Base-by-base conservation (phyloP, 192 early-diverging fungal species). In the Backusella morwellensis region DNA sequence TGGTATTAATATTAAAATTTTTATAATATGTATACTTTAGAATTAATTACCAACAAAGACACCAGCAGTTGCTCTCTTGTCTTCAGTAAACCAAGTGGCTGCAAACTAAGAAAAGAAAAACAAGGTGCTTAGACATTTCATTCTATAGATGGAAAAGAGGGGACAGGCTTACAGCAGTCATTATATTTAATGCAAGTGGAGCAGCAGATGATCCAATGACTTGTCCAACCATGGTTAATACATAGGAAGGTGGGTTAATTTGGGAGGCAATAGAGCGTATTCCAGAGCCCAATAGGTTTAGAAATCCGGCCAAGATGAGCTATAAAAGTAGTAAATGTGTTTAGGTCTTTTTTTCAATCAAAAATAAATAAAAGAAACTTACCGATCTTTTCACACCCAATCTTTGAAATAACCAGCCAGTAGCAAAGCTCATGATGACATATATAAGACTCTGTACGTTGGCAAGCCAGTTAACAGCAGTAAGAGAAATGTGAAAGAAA, bases 361-460 rank as follows among this genome's bases (percentile, higher is more conserved):
- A 44, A 17, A 4, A 4, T 44, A 44, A 44, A 63, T 40, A 21
- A 2, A 9, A 26, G 8, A 11, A 19, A 34, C 59, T 75, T 82
- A 82, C 81, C 29, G 81, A 76, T 68, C 36, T 63, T 38, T 82
- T 82, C 8, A 82, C 78, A 12, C 81, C 81, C 4, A 79, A 40
- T 23, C 52, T 69, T 47, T 82, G 77, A 68, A 79, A 82, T 15
- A 82, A 38, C 81, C 81, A 82, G 1, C 77, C 81, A 15, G 81
- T 82, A 63, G 77, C 71, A 12, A 82, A 75, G 41, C 77, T 79
- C 70, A 82, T 63, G 19, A 79, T 59, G 15, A 82, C 80, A 68
- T 82, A 82, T n/a, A 82, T 74, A 4, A 82, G 35, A 26, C 77
- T 74, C 74, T 78, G 77, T 34, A 82, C 70, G 50, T 82, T 82